phyloP scores from a whole-genome alignment of 352 stramenopile species.

The Pythium aquatile region DNA sequence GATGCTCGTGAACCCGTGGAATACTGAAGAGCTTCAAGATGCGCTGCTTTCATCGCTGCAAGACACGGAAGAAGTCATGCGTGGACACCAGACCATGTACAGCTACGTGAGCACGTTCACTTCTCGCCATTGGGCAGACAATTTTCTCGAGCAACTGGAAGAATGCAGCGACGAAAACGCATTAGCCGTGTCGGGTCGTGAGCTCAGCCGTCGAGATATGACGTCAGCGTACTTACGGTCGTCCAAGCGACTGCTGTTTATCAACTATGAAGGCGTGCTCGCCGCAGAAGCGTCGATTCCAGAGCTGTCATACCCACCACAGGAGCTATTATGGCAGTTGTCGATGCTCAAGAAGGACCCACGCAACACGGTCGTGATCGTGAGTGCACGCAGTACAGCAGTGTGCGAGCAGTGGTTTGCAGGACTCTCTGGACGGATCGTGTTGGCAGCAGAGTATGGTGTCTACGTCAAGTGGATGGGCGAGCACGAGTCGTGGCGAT shows the following conservation, averaged over 20 bases:
- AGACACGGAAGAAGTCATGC: constrained; percentile 66
- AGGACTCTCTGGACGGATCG: constrained; percentile 54
- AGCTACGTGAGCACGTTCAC: constrained; percentile 82
- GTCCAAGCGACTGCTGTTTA: constrained; percentile 70
- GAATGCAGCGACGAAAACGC: constrained; percentile 78
- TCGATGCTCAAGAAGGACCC: constrained; percentile 75
- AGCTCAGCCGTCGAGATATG: constrained; percentile 85
- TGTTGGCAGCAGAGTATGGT: constrained; percentile 76
- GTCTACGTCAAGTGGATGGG: constrained; percentile 80
- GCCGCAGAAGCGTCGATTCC: constrained; percentile 80
- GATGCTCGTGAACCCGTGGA: constrained; percentile 86
- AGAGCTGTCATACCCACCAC: constrained; percentile 81
- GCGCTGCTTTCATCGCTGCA: constrained; percentile 53
- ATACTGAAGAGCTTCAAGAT: constrained; percentile 71
- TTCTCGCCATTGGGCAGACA: constrained; percentile 69
- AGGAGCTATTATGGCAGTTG: constrained; percentile 83
- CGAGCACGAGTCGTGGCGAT: constrained; percentile 63
- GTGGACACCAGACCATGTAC: constrained; percentile 80
- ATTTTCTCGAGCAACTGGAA: constrained; percentile 76
- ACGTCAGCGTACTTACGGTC: constrained; percentile 77
- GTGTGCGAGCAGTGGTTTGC: constrained; percentile 84
- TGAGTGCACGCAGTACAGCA: constrained; percentile 62
- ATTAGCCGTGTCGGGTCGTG: constrained; percentile 59
- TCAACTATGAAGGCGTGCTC: constrained; percentile 90
- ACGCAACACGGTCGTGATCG: constrained; percentile 74